phyloP scores from a whole-genome alignment of 441 rosid genomes.

The Francoa sonchifolia region DNA sequence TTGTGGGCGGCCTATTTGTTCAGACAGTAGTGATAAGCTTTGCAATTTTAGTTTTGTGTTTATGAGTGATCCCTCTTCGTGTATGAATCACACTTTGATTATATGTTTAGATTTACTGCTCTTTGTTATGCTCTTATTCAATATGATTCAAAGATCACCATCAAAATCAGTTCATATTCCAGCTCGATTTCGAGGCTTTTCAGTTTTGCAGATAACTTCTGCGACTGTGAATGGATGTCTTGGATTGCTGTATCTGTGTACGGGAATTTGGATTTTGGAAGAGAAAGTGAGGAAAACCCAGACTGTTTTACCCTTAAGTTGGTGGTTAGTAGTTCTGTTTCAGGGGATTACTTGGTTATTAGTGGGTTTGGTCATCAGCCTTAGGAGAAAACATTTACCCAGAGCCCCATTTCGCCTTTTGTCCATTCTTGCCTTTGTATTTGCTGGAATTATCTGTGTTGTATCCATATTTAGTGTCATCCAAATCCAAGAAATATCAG shows the following conservation, averaged over 20 bases:
- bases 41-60: slow-evolving; percentile 15
- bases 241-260: slow-evolving; percentile 45
- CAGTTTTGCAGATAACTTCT: slow-evolving; percentile 36
- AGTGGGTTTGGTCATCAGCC: slow-evolving; percentile 36
- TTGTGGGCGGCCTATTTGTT: slow-evolving; percentile 40
- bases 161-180: slow-evolving; percentile 16
- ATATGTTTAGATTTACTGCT: slow-evolving; percentile 45
- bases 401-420: slow-evolving; percentile 34
- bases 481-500: slow-evolving; percentile 9
- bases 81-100: slow-evolving; percentile 35
- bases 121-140: slow-evolving; percentile 31
- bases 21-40: slow-evolving; percentile 12
- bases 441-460: slow-evolving; percentile 30
- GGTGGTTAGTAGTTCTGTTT: slow-evolving; percentile 36
- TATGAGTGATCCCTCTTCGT: slow-evolving; percentile 31
- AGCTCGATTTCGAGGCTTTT: slow-evolving; percentile 18
- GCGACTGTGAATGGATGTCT: slow-evolving; percentile 49
- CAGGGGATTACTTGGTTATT: slow-evolving; percentile 64
- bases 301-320: slow-evolving; percentile 32
- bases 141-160: slow-evolving; percentile 33
- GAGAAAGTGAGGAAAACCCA: slow-evolving; percentile 37
- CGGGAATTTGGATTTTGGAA: slow-evolving; percentile 47
- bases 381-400: slow-evolving; percentile 25
- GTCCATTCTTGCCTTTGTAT: slow-evolving; percentile 43
- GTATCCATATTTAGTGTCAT: slow-evolving; percentile 33